A percentile compares a stretch with the other conserved stretches of the same genome.
phyloP scores from a whole-genome alignment of 495 filamentous ascomycete genomes.

The Aspergillus taichungensis region DNA sequence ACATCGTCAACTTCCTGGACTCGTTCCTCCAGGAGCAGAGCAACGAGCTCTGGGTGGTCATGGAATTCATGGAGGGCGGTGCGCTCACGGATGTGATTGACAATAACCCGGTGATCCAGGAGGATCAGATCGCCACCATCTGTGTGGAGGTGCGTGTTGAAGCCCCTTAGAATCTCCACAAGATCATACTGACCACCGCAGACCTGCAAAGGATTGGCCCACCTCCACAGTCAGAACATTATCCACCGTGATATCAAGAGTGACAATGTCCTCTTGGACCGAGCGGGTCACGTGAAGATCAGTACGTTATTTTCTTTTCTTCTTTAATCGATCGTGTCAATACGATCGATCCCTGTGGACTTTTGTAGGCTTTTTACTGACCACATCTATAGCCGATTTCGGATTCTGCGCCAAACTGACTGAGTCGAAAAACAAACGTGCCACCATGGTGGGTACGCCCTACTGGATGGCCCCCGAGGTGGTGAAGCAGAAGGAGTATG shows the following conservation, averaged over 20 bases:
- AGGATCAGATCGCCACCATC: conserved; percentile 96
- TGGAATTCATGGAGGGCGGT: conserved; percentile 99
- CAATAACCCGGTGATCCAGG: conserved; percentile 81
- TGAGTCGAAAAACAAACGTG: conserved; percentile 91
- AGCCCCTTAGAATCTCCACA: too few species aligned
- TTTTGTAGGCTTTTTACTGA: conserved; percentile 2
- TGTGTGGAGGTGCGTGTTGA: conserved; percentile 70
- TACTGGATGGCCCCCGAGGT: conserved; percentile 99
- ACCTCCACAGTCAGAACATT: conserved; percentile 89
- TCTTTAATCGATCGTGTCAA: not conserved
- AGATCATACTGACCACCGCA: conserved; percentile 36
- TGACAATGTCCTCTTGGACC: conserved; percentile 93
- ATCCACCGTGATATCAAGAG: conserved; percentile 99
- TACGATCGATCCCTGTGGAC: not conserved
- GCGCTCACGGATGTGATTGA: conserved; percentile 97
- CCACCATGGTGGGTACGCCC: conserved; percentile 97
- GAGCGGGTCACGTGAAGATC: conserved; percentile 93
- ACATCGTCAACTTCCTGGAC: conserved; percentile 98
- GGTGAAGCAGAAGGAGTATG: conserved; percentile 98
- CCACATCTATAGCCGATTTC: conserved; percentile 66
- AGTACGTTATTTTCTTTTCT: conserved; percentile 49
- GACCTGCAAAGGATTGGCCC: conserved; percentile 92
- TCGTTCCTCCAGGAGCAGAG: conserved; percentile 90
- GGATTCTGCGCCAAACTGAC: conserved; percentile 99
- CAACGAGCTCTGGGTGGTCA: conserved; percentile 94